Evolutionary conservation across 2,329 filamentous ascomycete genomes (phyloP).

Genomic region (Aureobasidium sp.): DNA sequence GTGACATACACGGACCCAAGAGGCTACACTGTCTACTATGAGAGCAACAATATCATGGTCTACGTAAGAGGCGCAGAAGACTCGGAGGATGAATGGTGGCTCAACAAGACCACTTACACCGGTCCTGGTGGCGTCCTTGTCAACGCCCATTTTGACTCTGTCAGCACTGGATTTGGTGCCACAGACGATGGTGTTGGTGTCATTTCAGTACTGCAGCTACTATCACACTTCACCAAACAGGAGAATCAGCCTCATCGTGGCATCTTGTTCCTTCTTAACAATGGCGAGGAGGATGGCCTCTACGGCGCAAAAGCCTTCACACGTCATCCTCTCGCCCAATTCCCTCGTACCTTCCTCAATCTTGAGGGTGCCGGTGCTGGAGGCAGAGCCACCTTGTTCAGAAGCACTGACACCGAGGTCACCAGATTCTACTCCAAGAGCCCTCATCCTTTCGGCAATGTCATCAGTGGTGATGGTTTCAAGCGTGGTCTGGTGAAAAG

Average conservation of each 20-base stretch:
- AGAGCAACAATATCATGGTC: slow-evolving; percentile 85
- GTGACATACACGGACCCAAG: slow-evolving; percentile 48
- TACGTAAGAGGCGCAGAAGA: slow-evolving; percentile 79
- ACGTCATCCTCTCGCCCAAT: slow-evolving; percentile 70
- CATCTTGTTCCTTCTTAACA: slow-evolving; percentile 82
- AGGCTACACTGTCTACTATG: slow-evolving; percentile 62
- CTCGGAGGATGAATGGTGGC: slow-evolving; percentile 67
- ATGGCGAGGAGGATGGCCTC: slow-evolving; percentile 88
- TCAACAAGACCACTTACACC: slow-evolving; percentile 29
- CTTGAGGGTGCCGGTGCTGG: slow-evolving; percentile 92
- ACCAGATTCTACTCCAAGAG: slow-evolving; percentile 68
- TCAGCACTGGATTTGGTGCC: slow-evolving; percentile 84
- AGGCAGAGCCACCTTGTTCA: slow-evolving; percentile 78
- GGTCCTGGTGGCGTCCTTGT: slow-evolving; percentile 70
- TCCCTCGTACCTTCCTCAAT: slow-evolving; percentile 85
- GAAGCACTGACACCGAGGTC: slow-evolving; percentile 79
- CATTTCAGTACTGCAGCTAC: slow-evolving; percentile 74
- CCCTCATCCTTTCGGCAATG: slow-evolving; percentile 72
- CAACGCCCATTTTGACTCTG: slow-evolving; percentile 92
- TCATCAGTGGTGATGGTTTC: slow-evolving; percentile 79
- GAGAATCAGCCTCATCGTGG: slow-evolving; percentile 69
- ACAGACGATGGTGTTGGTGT: slow-evolving; percentile 92
- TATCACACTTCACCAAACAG: slow-evolving; percentile 71
- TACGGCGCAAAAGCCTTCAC: slow-evolving; percentile 82
- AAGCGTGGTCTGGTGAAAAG: slow-evolving; percentile 70